Evolutionary conservation across 1,284 basidiomycete species (phyloP).

Genomic region (Schizopora paradoxa): DNA sequence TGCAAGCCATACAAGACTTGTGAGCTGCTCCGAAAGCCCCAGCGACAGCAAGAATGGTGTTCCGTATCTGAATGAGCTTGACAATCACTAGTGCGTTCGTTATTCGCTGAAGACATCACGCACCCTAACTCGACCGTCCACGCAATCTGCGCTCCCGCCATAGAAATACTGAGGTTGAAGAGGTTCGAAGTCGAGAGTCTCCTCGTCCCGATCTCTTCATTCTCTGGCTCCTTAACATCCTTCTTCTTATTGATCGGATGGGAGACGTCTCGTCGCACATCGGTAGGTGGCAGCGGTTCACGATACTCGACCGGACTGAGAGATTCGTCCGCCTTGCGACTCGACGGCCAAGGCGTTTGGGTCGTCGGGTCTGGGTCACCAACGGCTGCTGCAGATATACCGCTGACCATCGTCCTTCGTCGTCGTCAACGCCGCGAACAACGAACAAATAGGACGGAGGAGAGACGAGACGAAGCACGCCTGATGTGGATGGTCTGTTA

Average conservation of each 20-base stretch:
- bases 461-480: too few species aligned
- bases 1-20: conserved; percentile 94
- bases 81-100: conserved; percentile 23
- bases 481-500: too few species aligned
- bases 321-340: conserved; percentile 33
- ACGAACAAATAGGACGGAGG: too few species aligned
- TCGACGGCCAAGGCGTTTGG: conserved; percentile 69
- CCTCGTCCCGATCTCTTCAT: conserved; percentile 24
- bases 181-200: conserved; percentile 67
- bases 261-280: conserved; percentile 3
- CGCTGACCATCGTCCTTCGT: too few species aligned
- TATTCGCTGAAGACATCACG: conserved; percentile 11
- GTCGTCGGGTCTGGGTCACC: conserved; percentile 63
- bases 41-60: conserved; percentile 89
- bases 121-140: conserved; percentile 91
- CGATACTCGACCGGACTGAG: conserved; percentile 3
- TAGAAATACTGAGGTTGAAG: conserved; percentile 73
- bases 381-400: neutral
- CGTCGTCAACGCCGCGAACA: too few species aligned
- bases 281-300: conserved; percentile 2
- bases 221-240: conserved; percentile 10
- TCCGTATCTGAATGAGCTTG: conserved; percentile 62
- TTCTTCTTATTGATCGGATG: neutral
- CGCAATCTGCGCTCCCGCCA: conserved; percentile 88
- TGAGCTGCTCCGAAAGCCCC: conserved; percentile 86